Percentiles rank a stretch among this genome's conserved stretches.
These are phyloP conservation scores for Eremochloa ophiuroides DNA, from an alignment of 176 grass and related monocot species.

Conservation along the genomic window DNA sequence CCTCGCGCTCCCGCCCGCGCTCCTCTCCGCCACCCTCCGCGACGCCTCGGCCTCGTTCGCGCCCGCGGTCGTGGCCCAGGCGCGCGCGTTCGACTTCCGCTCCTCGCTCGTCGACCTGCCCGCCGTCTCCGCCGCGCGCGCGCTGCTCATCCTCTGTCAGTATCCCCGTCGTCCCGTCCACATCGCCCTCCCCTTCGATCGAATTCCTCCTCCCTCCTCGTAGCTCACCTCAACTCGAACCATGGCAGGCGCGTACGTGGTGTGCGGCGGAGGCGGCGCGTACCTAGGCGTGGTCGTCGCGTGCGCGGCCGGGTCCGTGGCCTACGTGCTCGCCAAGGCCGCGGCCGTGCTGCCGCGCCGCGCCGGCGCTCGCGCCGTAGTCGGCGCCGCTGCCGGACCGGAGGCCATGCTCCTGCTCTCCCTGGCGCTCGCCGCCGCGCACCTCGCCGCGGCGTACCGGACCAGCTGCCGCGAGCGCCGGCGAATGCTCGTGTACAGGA, in stretches of 20 bases:
- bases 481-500: slow-evolving; percentile 81
- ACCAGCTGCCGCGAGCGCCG: slow-evolving; percentile 86
- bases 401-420: slow-evolving; percentile 66
- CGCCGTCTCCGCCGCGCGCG: slow-evolving; percentile 58
- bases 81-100: slow-evolving; percentile 57
- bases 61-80: slow-evolving; percentile 16
- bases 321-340: slow-evolving; percentile 64
- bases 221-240: no score
- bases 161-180: no score
- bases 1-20: slow-evolving; percentile 57
- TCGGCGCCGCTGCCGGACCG: background rate
- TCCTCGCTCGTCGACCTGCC: slow-evolving; percentile 75
- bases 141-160: slow-evolving; percentile 75
- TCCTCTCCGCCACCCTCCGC: slow-evolving; percentile 30
- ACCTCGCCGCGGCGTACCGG: slow-evolving; percentile 77
- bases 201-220: no score
- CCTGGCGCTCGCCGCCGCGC: slow-evolving; percentile 66
- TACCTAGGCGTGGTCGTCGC: slow-evolving; percentile 56
- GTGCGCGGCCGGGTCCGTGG: slow-evolving; percentile 42
- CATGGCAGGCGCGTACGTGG: slow-evolving; percentile 58
- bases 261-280: slow-evolving; percentile 49
- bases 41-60: background rate
- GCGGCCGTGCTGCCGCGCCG: slow-evolving; percentile 23
- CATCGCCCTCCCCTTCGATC: no score
- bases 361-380: background rate